These are phyloP conservation scores for Aspergillus sp. DNA, from an alignment of 2,329 filamentous ascomycete species.

Conservation along the genomic window DNA sequence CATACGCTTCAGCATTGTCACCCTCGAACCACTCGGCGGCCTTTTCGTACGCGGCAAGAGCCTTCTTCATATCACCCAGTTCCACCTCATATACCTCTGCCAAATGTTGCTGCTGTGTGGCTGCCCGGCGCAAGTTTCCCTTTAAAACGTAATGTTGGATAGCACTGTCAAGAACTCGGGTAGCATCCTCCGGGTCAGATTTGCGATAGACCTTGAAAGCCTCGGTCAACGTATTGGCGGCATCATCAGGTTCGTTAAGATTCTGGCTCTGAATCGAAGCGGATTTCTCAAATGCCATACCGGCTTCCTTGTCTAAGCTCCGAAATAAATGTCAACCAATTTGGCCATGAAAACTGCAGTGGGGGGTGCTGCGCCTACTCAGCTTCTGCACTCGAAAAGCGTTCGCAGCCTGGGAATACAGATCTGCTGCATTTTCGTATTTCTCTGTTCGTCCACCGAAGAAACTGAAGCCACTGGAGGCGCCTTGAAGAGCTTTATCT, in stretches of 20 bases:
- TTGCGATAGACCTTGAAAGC: constrained; percentile 95
- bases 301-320: constrained; percentile 70
- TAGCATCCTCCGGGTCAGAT: constrained; percentile 76
- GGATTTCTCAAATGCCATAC: constrained; percentile 78
- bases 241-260: constrained; percentile 87
- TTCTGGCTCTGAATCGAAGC: constrained; percentile 75
- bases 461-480: constrained; percentile 77
- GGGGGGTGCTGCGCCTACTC: constrained; percentile 48
- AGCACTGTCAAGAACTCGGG: constrained; percentile 70
- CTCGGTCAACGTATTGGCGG: constrained; percentile 80
- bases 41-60: constrained; percentile 76
- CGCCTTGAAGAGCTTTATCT: constrained; percentile 73
- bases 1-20: constrained; percentile 75
- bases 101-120: constrained; percentile 82
- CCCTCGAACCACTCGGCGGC: constrained; percentile 86
- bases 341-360: too few relatives aligned
- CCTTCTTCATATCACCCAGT: constrained; percentile 70
- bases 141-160: constrained; percentile 83
- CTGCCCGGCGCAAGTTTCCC: constrained; percentile 86
- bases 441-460: constrained; percentile 86
- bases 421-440: constrained; percentile 80
- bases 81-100: constrained; percentile 83
- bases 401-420: constrained; percentile 85
- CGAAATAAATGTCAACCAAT: constrained; percentile 1
- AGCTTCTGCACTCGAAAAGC: constrained; percentile 84